Evolutionary conservation across 495 filamentous ascomycete species (phyloP).

Genomic region (Friedmanniomyces endolithicus): DNA sequence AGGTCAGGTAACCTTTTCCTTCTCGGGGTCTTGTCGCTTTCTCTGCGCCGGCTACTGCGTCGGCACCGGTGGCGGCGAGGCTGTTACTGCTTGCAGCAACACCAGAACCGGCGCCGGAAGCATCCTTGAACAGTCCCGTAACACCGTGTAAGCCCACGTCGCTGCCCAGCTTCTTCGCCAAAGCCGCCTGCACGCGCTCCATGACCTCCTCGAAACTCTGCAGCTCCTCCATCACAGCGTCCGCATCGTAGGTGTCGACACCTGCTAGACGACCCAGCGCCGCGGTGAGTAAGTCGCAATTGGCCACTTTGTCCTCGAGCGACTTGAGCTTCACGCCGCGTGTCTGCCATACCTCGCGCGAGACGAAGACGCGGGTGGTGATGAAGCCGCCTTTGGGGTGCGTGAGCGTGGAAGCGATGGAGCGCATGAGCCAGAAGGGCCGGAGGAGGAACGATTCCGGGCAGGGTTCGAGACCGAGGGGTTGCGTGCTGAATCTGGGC

Average conservation of each 20-base stretch:
- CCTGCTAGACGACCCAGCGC: conserved; percentile 55
- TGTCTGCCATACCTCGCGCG: conserved; percentile 83
- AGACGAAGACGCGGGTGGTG: conserved; percentile 80
- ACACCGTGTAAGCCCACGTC: conserved; percentile 76
- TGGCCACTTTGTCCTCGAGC: conserved; percentile 88
- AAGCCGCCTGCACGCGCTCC: conserved; percentile 64
- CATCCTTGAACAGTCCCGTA: conserved; percentile 55
- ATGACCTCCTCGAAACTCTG: conserved; percentile 77
- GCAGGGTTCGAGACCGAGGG: conserved; percentile 77
- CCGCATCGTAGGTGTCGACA: conserved; percentile 79
- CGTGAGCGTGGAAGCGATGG: conserved; percentile 79
- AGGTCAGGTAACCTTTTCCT: conserved; percentile 37
- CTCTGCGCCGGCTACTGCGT: conserved; percentile 29
- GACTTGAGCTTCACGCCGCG: conserved; percentile 85
- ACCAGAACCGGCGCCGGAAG: not conserved
- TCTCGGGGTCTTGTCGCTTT: conserved; percentile 42
- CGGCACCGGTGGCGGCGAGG: not conserved
- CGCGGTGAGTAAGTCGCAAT: conserved; percentile 82
- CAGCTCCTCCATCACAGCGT: conserved; percentile 90
- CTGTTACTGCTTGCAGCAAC: no score
- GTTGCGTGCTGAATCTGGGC: conserved; percentile 39
- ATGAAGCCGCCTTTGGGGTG: conserved; percentile 87
- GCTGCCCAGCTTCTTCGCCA: conserved; percentile 73
- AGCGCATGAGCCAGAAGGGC: conserved; percentile 94
- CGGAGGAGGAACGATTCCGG: conserved; percentile 73